Base-by-base conservation (phyloP, 177 flowering plant species). In the Tripterygium wilfordii region DNA sequence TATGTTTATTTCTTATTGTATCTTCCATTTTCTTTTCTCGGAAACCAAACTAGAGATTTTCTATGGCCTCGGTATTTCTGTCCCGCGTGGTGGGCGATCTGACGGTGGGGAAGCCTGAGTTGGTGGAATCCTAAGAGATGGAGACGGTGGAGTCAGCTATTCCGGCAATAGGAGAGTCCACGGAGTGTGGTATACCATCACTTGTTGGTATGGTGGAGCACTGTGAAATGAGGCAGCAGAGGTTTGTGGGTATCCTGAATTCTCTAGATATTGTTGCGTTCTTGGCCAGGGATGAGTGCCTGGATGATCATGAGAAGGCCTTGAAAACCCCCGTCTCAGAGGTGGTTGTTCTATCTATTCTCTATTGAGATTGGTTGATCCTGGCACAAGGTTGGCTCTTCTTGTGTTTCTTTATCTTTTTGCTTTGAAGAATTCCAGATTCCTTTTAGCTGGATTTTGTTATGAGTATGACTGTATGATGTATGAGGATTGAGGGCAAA, bases 41-140 rank as follows among this genome's bases (percentile, higher is more conserved):
- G 43, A 17, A 32, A 42, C 23, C 29, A 13, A 18, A 26, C 36
- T 10, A 43, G n/a, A 5, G 28, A 18, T 14, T 37, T 30, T 12
- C 19, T 8, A 88, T 88, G 98, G 94, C 98, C 3, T 78, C 98
- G 19, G 94, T 92, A 62, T 86, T 92, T 54, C 45, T 92, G 36
- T 78, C 84, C 56, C 97, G 86, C 47, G 96, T 89, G 38, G 89
- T 92, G 24, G 98, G 97, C 7, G 97, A 92, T 78, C 82, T 92
- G 65, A 92, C 98, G 27, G 97, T 92, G 39, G 98, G 95, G 54
- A 92, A 92, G 65, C 98, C 97, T 4, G 92, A 80, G 65, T 45
- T 92, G 61, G 77, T 71, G 26, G 99, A 92, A 57, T 89, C 89
- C 49, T 36, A 8, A 14, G 97, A 86, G 62, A 71, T 78, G 9